phyloP scores from a whole-genome alignment of 2,329 filamentous ascomycete genomes.

The Colletotrichum cordylinicola region DNA sequence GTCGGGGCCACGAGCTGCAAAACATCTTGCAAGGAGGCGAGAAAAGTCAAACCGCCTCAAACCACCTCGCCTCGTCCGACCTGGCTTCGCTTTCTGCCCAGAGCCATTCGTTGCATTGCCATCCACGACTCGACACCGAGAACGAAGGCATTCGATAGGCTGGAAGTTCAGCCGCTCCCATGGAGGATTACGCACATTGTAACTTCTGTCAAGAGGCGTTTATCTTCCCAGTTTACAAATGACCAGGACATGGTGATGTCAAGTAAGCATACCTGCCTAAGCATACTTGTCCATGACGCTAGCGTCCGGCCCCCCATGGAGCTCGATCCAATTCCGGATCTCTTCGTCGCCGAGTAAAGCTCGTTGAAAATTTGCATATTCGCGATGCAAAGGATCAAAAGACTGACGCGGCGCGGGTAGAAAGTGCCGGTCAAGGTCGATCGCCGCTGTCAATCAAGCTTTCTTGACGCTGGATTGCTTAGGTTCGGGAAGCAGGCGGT shows the following conservation, averaged over 20 bases:
- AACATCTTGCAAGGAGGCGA: neutral
- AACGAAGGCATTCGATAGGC: conserved; percentile 1
- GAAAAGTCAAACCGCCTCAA: conserved; percentile 9
- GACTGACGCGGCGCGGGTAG: neutral
- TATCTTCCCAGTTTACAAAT: neutral
- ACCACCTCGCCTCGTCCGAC: conserved; percentile 4
- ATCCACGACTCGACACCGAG: neutral
- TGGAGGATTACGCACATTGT: neutral
- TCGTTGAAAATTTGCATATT: neutral
- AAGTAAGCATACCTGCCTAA: neutral
- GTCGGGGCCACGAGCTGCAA: neutral
- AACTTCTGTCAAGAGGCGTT: neutral
- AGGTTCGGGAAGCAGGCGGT: neutral
- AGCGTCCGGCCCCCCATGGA: neutral
- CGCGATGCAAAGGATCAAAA: neutral
- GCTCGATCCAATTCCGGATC: neutral
- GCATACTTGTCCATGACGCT: neutral
- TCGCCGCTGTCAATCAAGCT: neutral
- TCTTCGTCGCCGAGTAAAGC: neutral
- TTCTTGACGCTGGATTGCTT: neutral
- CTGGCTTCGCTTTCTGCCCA: neutral
- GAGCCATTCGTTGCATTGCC: neutral
- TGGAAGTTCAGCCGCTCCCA: neutral
- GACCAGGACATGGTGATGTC: neutral
- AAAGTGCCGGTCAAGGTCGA: neutral